phyloP scores from a whole-genome alignment of 805 yeast species.

The Candida jianshihensis region DNA sequence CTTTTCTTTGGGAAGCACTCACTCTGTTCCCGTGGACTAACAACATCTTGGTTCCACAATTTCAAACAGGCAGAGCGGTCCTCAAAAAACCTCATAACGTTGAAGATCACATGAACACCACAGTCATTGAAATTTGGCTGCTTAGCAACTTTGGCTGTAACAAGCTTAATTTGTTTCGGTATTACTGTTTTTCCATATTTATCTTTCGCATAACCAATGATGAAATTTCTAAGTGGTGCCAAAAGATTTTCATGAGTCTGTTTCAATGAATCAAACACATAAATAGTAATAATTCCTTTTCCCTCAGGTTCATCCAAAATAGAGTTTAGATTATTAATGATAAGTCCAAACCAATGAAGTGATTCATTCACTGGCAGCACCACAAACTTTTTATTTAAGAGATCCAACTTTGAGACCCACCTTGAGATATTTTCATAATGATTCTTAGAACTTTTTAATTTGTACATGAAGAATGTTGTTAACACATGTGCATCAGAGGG shows the following conservation, averaged over 20 bases:
- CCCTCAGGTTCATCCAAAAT: constrained; percentile 13
- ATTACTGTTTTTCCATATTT: constrained; percentile 43
- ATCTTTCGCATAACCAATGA: constrained; percentile 65
- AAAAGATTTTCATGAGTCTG: constrained; percentile 47
- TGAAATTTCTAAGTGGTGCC: constrained; percentile 48
- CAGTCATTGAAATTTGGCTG: constrained; percentile 92
- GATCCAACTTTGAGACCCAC: constrained; percentile 72
- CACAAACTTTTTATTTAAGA: constrained; percentile 50
- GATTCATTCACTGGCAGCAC: constrained; percentile 78
- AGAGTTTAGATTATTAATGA: constrained; percentile 49
- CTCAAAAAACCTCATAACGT: constrained; percentile 50
- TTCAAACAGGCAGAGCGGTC: constrained; percentile 40
- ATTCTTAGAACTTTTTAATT: constrained; percentile 37
- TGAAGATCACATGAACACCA: constrained; percentile 85
- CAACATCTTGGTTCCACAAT: constrained; percentile 39
- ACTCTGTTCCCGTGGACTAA: too few relatives aligned
- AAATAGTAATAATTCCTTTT: constrained; percentile 17
- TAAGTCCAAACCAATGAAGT: constrained; percentile 83
- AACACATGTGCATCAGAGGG: constrained; percentile 38
- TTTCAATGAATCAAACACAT: constrained; percentile 71
- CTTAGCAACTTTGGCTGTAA: constrained; percentile 58
- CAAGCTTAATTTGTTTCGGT: constrained; percentile 39
- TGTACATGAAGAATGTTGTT: constrained; percentile 79
- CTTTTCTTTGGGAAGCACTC: not conserved
- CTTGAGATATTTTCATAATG: constrained; percentile 60